Base-by-base conservation (phyloP, 768 basidiomycete species). In the Agrocybe chaxingu region DNA sequence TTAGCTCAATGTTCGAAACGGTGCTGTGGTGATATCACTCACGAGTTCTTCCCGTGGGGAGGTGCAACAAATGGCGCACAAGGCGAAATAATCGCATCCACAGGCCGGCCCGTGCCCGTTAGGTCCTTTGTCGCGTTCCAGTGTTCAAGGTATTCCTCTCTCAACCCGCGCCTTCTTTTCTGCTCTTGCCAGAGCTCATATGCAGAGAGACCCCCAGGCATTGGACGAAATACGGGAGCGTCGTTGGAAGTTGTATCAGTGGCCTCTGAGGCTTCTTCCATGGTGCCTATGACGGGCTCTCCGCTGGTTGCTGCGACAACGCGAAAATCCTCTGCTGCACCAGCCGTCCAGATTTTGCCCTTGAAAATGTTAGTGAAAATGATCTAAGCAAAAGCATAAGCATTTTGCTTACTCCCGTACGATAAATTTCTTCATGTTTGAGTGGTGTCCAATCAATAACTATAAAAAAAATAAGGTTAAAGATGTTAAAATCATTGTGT, bases 31-130 rank as follows among this genome's bases (percentile, higher is more conserved):
- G 24, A 24, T 3, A 24, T 24, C 24, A 24, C 24, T 24, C 5
- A 24, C 24, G 9, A 7, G 51, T 78, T 77, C 43, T 62, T 62
- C 11, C 86, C 87, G 58, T 89, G 88, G 8, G 82, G 86, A 4
- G 79, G 67, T 1, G 89, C 84, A 0, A 75, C 67, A 59, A 70
- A 82, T 1, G 86, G 74, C 1, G 84, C 82, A 2, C 70, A 74
- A 16, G 90, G 85, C 2, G 73, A 67, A 33, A 92, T 83, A 56
- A 92, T 80, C 1, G 84, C 88, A 60, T 92, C 90, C 5, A 91
- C 77, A 4, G 87, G 84, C 2, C 90, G 68, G 1, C 84, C 86
- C 0, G 87, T 91, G 0, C 78, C 79, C 0, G 87, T 90, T 10
- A 57, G 42, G 0, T 47, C 53, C 8, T 57, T 66, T 0, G 82